Evolutionary conservation across 2,329 filamentous ascomycete genomes (phyloP).

Genomic region (Bertia moriformis): DNA sequence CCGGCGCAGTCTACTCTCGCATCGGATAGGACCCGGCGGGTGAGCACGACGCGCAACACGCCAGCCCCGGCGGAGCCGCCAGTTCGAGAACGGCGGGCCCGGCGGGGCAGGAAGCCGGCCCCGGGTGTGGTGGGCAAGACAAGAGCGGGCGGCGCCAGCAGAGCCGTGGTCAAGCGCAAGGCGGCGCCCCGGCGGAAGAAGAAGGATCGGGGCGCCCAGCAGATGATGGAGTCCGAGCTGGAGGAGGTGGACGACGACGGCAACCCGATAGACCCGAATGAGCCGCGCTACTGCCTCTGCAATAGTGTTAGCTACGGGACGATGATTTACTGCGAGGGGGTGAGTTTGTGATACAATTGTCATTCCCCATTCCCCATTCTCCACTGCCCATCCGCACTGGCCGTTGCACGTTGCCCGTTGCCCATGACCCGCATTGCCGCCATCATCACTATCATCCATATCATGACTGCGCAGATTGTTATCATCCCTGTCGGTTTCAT

Average conservation of each 20-base stretch:
- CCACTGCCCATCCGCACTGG: slow-evolving; percentile 5
- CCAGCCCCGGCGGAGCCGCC: slow-evolving; percentile 26
- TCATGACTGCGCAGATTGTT: slow-evolving; percentile 8
- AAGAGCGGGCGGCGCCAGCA: slow-evolving; percentile 42
- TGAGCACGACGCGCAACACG: slow-evolving; percentile 42
- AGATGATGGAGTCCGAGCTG: slow-evolving; percentile 29
- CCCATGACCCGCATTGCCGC: slow-evolving; percentile 2
- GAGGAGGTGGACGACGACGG: slow-evolving; percentile 53
- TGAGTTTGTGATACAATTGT: slow-evolving; percentile 62
- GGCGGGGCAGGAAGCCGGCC: slow-evolving; percentile 55
- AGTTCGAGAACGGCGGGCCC: slow-evolving; percentile 19
- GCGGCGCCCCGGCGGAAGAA: slow-evolving; percentile 42
- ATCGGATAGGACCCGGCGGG: slow-evolving; percentile 35
- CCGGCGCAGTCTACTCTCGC: slow-evolving; percentile 31
- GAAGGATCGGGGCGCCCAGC: slow-evolving; percentile 37
- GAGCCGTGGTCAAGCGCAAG: slow-evolving; percentile 61
- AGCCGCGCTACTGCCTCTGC: slow-evolving; percentile 65
- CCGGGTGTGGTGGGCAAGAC: slow-evolving; percentile 56
- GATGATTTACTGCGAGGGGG: slow-evolving; percentile 80
- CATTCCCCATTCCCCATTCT: slow-evolving; percentile 19
- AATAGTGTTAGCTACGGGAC: slow-evolving; percentile 67
- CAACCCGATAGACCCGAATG: slow-evolving; percentile 59
- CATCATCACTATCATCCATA: slow-evolving; percentile 6
- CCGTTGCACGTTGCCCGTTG: too few species aligned
- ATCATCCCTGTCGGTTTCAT: background rate